phyloP scores from a whole-genome alignment of 1,284 basidiomycete species.

The Microbotryum scabiosae region DNA sequence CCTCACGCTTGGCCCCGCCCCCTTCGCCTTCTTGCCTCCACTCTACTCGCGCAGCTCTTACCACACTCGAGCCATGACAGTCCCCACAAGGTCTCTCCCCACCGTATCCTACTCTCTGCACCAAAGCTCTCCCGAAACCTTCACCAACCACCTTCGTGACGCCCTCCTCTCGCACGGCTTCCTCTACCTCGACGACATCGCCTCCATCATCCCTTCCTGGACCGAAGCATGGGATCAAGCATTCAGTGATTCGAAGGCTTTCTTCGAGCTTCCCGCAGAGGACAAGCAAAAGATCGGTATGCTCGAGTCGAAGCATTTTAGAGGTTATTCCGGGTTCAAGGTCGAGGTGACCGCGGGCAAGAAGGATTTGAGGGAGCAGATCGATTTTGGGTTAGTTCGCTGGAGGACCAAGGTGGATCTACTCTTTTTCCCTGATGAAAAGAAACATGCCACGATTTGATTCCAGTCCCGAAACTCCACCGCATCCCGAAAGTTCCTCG shows the following conservation, averaged over 20 bases:
- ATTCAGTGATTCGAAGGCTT: neutral
- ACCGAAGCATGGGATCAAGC: conserved; percentile 5
- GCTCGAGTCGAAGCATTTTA: conserved; percentile 6
- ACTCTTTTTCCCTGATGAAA: too few relatives aligned
- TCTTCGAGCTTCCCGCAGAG: conserved; percentile 7
- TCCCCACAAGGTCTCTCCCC: neutral
- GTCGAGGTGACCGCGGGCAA: conserved; percentile 12
- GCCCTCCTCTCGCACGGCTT: conserved; percentile 17
- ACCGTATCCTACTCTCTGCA: conserved; percentile 8
- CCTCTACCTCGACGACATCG: conserved; percentile 14
- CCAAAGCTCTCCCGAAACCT: neutral
- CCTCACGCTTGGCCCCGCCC: too few relatives aligned
- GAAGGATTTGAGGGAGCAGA: conserved; percentile 18
- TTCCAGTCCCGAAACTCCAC: neutral
- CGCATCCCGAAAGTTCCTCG: neutral
- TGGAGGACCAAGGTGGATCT: too few relatives aligned
- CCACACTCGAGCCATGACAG: too few relatives aligned
- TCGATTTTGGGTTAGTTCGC: conserved; percentile 15
- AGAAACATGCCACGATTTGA: too few relatives aligned
- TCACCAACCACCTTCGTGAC: conserved; percentile 6
- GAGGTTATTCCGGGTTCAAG: conserved; percentile 12
- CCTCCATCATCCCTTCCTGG: conserved; percentile 4
- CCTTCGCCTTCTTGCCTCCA: too few relatives aligned
- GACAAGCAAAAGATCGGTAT: conserved; percentile 11
- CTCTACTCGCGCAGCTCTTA: too few relatives aligned